Conservation (phyloP, 1,284 basidiomycete genomes). For the Sanghuangporus weigelae region DNA sequence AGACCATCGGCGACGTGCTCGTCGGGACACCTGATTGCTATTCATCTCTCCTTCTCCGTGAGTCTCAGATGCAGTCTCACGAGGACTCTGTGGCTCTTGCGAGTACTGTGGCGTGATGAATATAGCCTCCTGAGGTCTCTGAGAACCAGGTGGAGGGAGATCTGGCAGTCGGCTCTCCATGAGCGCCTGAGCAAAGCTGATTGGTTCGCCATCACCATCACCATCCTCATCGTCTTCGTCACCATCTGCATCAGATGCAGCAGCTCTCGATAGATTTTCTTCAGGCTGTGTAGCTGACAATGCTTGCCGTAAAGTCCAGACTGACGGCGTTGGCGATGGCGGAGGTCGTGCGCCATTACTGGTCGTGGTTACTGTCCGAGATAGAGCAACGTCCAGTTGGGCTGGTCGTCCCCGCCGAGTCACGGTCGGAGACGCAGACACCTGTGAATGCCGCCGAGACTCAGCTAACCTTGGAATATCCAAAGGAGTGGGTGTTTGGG, state of each 20-base stretch:
- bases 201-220: conserved; percentile 56
- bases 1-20: conserved; percentile 33
- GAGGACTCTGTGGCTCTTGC: conserved; percentile 12
- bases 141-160: conserved; percentile 63
- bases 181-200: conserved; percentile 66
- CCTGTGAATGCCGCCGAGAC: conserved; percentile 3
- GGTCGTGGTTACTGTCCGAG: conserved; percentile 5
- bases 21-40: background rate
- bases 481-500: conserved; percentile 1
- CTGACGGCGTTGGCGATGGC: conserved; percentile 57
- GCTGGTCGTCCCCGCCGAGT: conserved; percentile 17
- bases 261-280: conserved; percentile 5
- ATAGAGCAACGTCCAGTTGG: conserved; percentile 19
- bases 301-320: conserved; percentile 59
- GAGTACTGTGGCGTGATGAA: conserved; percentile 28
- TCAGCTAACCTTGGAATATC: conserved; percentile 4
- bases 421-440: conserved; percentile 3
- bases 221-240: conserved; percentile 41
- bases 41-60: background rate
- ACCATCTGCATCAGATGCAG: conserved; percentile 32
- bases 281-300: conserved; percentile 28
- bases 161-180: conserved; percentile 73
- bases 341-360: conserved; percentile 30
- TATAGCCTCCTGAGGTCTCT: conserved; percentile 60
- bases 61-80: conserved; percentile 4